Conservation (phyloP, 495 filamentous ascomycete genomes). For the Aspergillus panamensis region DNA sequence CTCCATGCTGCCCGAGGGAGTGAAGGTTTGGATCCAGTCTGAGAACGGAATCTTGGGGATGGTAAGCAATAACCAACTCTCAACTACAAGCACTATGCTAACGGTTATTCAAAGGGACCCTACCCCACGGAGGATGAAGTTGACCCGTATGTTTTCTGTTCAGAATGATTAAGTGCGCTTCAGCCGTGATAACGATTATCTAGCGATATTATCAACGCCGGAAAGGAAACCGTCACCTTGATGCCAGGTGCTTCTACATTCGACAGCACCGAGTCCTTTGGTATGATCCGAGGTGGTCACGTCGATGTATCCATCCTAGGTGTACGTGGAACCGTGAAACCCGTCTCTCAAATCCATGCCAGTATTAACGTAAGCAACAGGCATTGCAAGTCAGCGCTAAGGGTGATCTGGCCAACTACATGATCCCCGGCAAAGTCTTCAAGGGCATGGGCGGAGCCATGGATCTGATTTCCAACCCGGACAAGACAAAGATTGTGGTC, state of each 20-base stretch:
- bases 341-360: no score
- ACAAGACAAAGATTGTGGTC: constrained; percentile 82
- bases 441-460: constrained; percentile 97
- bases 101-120: constrained; percentile 53
- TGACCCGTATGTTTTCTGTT: constrained; percentile 64
- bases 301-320: constrained; percentile 89
- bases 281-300: constrained; percentile 85
- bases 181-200: not conserved
- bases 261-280: constrained; percentile 83
- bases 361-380: constrained; percentile 18
- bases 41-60: constrained; percentile 92
- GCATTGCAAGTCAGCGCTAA: constrained; percentile 82
- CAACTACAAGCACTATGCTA: not conserved
- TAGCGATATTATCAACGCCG: constrained; percentile 85
- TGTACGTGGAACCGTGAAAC: constrained; percentile 21
- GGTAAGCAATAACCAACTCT: constrained; percentile 19
- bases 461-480: constrained; percentile 86
- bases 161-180: not conserved
- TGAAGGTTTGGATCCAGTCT: constrained; percentile 82
- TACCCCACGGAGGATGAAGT: constrained; percentile 76
- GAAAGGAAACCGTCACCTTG: constrained; percentile 90
- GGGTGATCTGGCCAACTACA: constrained; percentile 88
- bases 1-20: constrained; percentile 68
- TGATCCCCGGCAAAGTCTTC: constrained; percentile 83
- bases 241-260: constrained; percentile 77